A percentile compares a stretch with the other conserved stretches of the same genome.
phyloP scores from a whole-genome alignment of 306 rosid genomes.

The Mucuna pruriens region DNA sequence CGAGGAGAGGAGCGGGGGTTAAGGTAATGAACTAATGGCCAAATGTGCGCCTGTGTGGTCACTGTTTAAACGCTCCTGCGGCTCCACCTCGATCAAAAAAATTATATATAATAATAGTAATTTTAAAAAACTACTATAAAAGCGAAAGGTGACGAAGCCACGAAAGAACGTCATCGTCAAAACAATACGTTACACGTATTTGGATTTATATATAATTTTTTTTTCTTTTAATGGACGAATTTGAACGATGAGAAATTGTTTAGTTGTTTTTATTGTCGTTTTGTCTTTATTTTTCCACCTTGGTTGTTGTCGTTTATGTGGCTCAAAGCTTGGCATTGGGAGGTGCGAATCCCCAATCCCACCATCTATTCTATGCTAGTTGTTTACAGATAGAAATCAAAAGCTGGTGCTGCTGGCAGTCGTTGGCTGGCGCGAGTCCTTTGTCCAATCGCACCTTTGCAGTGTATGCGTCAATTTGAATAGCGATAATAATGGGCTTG shows the following conservation, averaged over 20 bases:
- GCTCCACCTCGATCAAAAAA: slow-evolving; percentile 42
- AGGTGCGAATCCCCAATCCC: neutral
- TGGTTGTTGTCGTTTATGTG: neutral
- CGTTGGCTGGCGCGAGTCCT: neutral
- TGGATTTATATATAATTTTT: neutral
- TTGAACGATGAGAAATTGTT: neutral
- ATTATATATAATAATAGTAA: no score
- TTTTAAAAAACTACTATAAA: neutral
- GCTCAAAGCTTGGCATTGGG: neutral
- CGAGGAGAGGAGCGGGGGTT: slow-evolving; percentile 37
- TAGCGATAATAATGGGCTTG: neutral
- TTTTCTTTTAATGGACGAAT: neutral
- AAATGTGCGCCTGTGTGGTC: slow-evolving; percentile 39
- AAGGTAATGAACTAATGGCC: slow-evolving; percentile 21
- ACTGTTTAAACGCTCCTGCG: slow-evolving; percentile 56
- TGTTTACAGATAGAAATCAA: neutral
- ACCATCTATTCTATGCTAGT: no score
- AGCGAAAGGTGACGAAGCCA: neutral
- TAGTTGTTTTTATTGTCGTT: neutral
- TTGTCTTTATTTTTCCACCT: neutral
- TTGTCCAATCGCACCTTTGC: slow-evolving; percentile 3
- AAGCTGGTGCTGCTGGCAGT: neutral
- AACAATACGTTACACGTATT: neutral
- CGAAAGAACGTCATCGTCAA: slow-evolving; percentile 8
- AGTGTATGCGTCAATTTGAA: neutral